Conservation (phyloP, 352 stramenopile genomes). For the Pythium aphanidermatum region DNA sequence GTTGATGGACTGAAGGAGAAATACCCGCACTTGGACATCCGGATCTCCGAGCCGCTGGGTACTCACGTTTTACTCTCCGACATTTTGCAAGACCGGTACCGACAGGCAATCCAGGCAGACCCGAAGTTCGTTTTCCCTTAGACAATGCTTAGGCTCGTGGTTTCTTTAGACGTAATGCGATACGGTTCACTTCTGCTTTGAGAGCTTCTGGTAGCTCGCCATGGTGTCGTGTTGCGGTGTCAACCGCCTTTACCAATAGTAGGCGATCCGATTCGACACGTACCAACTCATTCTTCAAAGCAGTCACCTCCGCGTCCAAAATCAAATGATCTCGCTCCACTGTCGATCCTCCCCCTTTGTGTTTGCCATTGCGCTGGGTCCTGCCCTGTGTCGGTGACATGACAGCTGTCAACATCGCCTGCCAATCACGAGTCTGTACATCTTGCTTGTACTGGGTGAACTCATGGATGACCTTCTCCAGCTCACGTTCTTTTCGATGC, state of each 20-base stretch:
- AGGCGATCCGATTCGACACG: constrained; percentile 53
- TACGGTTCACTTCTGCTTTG: constrained; percentile 47
- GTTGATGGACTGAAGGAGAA: constrained; percentile 32
- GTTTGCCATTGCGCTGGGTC: constrained; percentile 1
- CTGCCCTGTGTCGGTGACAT: not conserved
- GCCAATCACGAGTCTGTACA: constrained; percentile 28
- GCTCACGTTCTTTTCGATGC: constrained; percentile 22
- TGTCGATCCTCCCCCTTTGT: not conserved
- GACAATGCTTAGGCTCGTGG: not conserved
- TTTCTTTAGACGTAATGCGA: constrained; percentile 28
- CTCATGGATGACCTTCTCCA: constrained; percentile 21
- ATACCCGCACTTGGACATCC: constrained; percentile 44
- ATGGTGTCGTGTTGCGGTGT: constrained; percentile 44
- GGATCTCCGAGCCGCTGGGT: constrained; percentile 55
- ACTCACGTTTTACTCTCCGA: constrained; percentile 57
- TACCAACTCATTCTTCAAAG: constrained; percentile 55
- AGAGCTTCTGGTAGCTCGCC: constrained; percentile 48
- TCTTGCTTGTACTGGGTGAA: constrained; percentile 27
- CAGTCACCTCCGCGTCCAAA: constrained; percentile 31
- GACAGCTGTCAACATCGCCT: constrained; percentile 18
- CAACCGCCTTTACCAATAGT: constrained; percentile 57
- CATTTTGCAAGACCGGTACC: constrained; percentile 64
- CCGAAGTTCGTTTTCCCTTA: constrained; percentile 10
- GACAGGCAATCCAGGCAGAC: constrained; percentile 12
- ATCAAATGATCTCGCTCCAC: constrained; percentile 33